Percentiles rank a stretch among this genome's conserved stretches.
Evolutionary conservation across 768 basidiomycete species (phyloP).

Genomic region (Auricularia auricula-judae): DNA sequence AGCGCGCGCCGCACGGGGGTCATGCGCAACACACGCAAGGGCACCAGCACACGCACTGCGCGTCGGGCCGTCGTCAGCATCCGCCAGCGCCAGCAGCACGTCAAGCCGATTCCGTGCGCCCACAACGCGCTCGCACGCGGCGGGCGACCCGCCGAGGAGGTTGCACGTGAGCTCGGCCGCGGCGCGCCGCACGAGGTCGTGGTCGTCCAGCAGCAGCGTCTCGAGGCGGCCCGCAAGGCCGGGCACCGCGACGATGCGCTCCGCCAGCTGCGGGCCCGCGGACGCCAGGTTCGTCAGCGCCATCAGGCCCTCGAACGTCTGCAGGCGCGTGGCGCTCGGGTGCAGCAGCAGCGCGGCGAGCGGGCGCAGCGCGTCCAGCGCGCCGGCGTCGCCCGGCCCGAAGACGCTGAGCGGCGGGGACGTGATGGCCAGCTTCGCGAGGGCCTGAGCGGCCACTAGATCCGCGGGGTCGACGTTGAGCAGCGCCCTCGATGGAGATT

Average conservation of each 20-base stretch:
- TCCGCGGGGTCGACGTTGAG: constrained; percentile 29
- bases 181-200: constrained; percentile 72
- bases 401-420: constrained; percentile 84
- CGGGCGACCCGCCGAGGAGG: constrained; percentile 66
- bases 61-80: constrained; percentile 77
- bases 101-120: constrained; percentile 52
- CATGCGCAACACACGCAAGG: constrained; percentile 70
- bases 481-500: constrained; percentile 22
- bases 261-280: constrained; percentile 50
- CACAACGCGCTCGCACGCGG: constrained; percentile 63
- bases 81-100: constrained; percentile 72
- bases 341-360: constrained; percentile 64
- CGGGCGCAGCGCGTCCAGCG: constrained; percentile 77
- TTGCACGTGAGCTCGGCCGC: constrained; percentile 90
- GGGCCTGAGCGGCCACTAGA: constrained; percentile 68
- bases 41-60: constrained; percentile 86
- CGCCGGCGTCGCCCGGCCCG: constrained; percentile 66
- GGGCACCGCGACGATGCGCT: constrained; percentile 39
- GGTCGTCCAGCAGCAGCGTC: constrained; percentile 69
- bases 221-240: constrained; percentile 59
- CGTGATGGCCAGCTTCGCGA: constrained; percentile 90
- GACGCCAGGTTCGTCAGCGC: constrained; percentile 92
- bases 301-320: constrained; percentile 91
- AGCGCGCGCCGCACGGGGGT: constrained; percentile 34
- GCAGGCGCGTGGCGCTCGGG: constrained; percentile 57